A percentile compares a stretch with the other conserved stretches of the same genome.
These are phyloP conservation scores for Penicillium steckii DNA, from an alignment of 495 filamentous ascomycete species.

Conservation along the genomic window DNA sequence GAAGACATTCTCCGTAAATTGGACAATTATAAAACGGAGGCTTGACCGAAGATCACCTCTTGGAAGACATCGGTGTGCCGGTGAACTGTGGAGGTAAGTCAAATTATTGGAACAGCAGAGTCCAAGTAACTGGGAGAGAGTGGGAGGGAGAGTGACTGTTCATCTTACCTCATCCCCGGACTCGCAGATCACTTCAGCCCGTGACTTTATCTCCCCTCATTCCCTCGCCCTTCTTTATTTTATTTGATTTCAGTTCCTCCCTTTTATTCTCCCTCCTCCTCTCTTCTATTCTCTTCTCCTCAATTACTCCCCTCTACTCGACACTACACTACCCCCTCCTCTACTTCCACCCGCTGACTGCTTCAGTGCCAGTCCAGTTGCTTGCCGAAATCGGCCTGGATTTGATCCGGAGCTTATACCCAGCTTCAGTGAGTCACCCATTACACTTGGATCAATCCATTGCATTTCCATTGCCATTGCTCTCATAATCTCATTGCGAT, in stretches of 20 bases:
- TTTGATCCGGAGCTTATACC: constrained; percentile 21
- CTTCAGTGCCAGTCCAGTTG: not conserved
- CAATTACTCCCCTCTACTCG: constrained; percentile 6
- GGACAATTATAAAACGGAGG: too few relatives aligned
- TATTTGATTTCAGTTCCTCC: constrained; percentile 11
- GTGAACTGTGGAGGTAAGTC: constrained; percentile 15
- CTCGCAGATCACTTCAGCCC: constrained; percentile 10
- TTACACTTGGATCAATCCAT: not conserved
- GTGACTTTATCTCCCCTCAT: constrained; percentile 19
- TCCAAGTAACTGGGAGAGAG: not conserved
- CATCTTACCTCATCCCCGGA: constrained; percentile 29
- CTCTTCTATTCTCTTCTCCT: constrained; percentile 2
- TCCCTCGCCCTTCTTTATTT: constrained; percentile 4
- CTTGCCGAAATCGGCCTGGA: constrained; percentile 26
- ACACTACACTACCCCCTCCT: constrained; percentile 12
- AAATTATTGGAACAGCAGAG: not conserved
- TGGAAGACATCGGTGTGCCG: constrained; percentile 19
- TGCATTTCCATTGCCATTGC: not conserved
- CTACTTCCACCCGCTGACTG: constrained; percentile 1
- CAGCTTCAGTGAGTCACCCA: constrained; percentile 26
- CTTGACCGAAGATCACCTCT: constrained; percentile 6
- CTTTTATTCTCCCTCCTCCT: constrained; percentile 3
- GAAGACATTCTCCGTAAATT: not conserved
- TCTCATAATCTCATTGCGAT: too few relatives aligned
- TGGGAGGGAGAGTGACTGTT: constrained; percentile 6